Evolutionary conservation across 257 asterid species (phyloP).

Genomic region (Gentiana macrophylla): DNA sequence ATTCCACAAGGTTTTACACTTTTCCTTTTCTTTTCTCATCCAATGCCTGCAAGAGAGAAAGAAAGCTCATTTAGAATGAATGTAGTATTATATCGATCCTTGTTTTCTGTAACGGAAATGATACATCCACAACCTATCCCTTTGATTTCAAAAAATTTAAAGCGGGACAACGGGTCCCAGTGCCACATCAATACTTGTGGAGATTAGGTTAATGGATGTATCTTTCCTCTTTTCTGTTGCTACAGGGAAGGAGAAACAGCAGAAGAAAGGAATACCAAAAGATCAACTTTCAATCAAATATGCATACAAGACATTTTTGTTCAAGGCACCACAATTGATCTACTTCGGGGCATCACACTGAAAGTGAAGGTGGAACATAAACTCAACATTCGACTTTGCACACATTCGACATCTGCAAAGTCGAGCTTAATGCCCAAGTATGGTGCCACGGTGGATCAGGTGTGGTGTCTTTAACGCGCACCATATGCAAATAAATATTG

Average conservation of each 20-base stretch:
- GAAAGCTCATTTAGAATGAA: background rate
- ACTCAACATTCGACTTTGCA: too few relatives aligned
- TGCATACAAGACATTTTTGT: too few relatives aligned
- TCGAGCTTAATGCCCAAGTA: too few relatives aligned
- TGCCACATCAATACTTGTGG: background rate
- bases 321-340: too few relatives aligned
- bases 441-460: too few relatives aligned
- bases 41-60: conserved; percentile 44
- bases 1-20: conserved; percentile 22
- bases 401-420: too few relatives aligned
- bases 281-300: background rate
- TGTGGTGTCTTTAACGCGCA: too few relatives aligned
- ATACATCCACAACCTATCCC: background rate
- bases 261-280: background rate
- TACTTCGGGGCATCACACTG: too few relatives aligned
- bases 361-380: too few relatives aligned
- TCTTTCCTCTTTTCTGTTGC: background rate
- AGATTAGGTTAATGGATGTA: background rate
- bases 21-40: conserved; percentile 81
- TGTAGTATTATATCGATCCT: too few relatives aligned
- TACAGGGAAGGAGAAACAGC: background rate
- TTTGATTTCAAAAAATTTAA: background rate
- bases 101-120: too few relatives aligned
- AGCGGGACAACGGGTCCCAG: background rate
- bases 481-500: too few relatives aligned